phyloP scores from a whole-genome alignment of 176 grass and related monocot genomes.

The Dactylis glomerata region DNA sequence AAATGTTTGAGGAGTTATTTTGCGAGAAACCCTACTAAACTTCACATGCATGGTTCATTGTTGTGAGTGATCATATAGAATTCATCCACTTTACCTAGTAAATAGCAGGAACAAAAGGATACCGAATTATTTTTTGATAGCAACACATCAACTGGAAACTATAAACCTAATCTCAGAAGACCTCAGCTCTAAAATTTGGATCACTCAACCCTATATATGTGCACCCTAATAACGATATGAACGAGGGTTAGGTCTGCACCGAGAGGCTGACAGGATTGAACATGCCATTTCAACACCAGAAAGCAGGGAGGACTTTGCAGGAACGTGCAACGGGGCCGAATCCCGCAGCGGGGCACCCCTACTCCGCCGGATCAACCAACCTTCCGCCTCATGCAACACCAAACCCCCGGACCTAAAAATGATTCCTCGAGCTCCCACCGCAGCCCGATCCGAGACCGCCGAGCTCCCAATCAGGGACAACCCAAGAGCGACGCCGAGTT shows the following conservation, averaged over 20 bases:
- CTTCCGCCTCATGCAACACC: not conserved
- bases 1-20: not conserved
- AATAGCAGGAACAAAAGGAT: not conserved
- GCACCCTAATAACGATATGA: not conserved
- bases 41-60: not conserved
- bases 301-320: not conserved
- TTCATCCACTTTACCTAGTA: not conserved
- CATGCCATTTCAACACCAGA: not conserved
- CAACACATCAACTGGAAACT: not conserved
- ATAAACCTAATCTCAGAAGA: not conserved
- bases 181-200: not conserved
- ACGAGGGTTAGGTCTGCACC: not conserved
- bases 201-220: not conserved
- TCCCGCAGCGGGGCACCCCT: not conserved
- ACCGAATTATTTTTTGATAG: not conserved
- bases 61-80: not conserved
- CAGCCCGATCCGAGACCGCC: not conserved
- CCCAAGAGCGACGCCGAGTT: not conserved
- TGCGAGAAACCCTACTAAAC: not conserved
- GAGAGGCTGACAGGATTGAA: not conserved
- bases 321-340: not conserved
- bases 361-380: conserved; percentile 22
- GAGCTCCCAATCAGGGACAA: not conserved
- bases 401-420: not conserved
- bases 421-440: not conserved